Conservation (phyloP, 306 rosid genomes). For the Fagus sylvatica region DNA sequence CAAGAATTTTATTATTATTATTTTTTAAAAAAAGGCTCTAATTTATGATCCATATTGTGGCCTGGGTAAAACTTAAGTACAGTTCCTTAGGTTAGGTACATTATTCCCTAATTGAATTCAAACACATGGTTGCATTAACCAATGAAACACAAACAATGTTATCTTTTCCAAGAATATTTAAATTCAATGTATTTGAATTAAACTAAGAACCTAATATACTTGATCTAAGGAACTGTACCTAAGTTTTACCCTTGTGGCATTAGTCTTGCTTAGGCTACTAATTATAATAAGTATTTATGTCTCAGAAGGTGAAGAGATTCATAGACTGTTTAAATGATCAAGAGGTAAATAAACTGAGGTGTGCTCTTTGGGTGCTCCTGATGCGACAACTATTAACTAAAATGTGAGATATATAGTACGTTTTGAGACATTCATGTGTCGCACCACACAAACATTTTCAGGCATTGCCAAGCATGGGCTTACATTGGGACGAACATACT, state of each 20-base stretch:
- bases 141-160: no score
- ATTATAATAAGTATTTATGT: background rate
- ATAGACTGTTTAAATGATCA: background rate
- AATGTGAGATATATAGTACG: background rate
- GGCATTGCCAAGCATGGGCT: conserved; percentile 7
- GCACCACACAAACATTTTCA: background rate
- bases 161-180: no score
- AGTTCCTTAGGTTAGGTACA: no score
- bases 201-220: no score
- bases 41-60: background rate
- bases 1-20: no score
- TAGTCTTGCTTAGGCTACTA: background rate
- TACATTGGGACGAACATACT: conserved; percentile 40
- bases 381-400: background rate
- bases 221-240: no score
- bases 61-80: no score
- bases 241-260: no score
- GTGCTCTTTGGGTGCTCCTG: background rate
- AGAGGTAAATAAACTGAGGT: no score
- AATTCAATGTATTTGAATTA: no score
- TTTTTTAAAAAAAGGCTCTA: background rate
- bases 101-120: no score
- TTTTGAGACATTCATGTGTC: background rate
- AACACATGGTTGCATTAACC: no score
- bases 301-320: background rate